phyloP scores from a whole-genome alignment of 257 asterid species.

The Solanum boliviense region DNA sequence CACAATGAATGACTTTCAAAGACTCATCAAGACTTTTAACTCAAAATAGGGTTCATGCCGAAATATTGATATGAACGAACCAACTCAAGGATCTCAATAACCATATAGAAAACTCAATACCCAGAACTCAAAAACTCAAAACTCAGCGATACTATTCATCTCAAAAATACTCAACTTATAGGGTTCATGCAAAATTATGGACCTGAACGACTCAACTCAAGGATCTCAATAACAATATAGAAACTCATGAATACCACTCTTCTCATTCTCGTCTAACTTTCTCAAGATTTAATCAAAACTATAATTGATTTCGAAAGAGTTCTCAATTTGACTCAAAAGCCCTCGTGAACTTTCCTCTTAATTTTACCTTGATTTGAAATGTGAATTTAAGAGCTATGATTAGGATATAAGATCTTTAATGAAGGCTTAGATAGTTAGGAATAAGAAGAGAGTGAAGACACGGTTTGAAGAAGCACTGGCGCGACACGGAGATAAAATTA shows the following conservation, averaged over 20 bases:
- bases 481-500: not conserved
- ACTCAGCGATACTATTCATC: too few species aligned
- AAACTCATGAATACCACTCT: not conserved
- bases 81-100: too few species aligned
- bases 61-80: too few species aligned
- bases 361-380: not conserved
- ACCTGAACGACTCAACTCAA: not conserved
- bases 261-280: not conserved
- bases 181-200: too few species aligned
- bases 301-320: not conserved
- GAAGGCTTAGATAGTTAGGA: not conserved
- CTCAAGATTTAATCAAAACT: not conserved
- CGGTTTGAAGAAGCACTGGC: not conserved
- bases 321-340: not conserved
- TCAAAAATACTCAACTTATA: too few species aligned
- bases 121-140: too few species aligned
- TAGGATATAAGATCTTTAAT: too few species aligned
- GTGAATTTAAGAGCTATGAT: not conserved
- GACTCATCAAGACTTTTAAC: too few species aligned
- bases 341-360: not conserved
- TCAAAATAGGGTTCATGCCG: too few species aligned
- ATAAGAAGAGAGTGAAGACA: not conserved
- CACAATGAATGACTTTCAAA: too few species aligned
- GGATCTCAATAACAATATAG: not conserved
- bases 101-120: too few species aligned